Conservation (phyloP, 805 yeast species). For the Zygosaccharomyces bailii region DNA sequence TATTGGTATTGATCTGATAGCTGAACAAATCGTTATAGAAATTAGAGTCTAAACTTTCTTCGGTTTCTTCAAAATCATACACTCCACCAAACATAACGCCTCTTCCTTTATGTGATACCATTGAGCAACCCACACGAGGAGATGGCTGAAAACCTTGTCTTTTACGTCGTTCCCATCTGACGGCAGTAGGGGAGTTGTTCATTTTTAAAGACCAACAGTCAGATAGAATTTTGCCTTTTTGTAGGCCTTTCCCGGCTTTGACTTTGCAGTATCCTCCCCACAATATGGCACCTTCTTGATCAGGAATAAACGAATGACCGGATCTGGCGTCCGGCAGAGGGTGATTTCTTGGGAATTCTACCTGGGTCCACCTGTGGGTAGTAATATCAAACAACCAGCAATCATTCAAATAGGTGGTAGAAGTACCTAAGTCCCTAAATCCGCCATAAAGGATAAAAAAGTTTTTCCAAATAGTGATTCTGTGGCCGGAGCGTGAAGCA, state of each 20-base stretch:
- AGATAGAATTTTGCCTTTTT: constrained; percentile 82
- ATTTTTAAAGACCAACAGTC: constrained; percentile 87
- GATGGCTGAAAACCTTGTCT: constrained; percentile 89
- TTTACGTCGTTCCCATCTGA: constrained; percentile 85
- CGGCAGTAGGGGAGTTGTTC: constrained; percentile 69
- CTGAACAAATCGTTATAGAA: constrained; percentile 79
- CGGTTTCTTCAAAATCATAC: constrained; percentile 91
- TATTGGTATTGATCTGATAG: constrained; percentile 78
- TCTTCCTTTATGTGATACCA: constrained; percentile 85
- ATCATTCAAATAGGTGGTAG: constrained; percentile 80
- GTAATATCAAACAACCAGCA: constrained; percentile 91
- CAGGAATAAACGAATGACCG: constrained; percentile 84
- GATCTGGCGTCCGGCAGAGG: constrained; percentile 86
- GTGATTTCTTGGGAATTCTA: constrained; percentile 79
- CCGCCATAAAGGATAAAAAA: constrained; percentile 86
- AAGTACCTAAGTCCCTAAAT: constrained; percentile 81
- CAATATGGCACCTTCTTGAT: constrained; percentile 74
- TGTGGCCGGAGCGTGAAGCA: constrained; percentile 84
- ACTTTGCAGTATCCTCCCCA: constrained; percentile 96
- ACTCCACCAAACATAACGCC: constrained; percentile 96
- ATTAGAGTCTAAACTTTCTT: constrained; percentile 79
- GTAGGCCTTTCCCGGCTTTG: constrained; percentile 82
- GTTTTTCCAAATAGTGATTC: constrained; percentile 90
- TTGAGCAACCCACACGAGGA: constrained; percentile 90
- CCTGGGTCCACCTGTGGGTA: constrained; percentile 85